A percentile compares a stretch with the other conserved stretches of the same genome.
Evolutionary conservation across 768 basidiomycete genomes (phyloP).

Genomic region (Serpula lacrymans): DNA sequence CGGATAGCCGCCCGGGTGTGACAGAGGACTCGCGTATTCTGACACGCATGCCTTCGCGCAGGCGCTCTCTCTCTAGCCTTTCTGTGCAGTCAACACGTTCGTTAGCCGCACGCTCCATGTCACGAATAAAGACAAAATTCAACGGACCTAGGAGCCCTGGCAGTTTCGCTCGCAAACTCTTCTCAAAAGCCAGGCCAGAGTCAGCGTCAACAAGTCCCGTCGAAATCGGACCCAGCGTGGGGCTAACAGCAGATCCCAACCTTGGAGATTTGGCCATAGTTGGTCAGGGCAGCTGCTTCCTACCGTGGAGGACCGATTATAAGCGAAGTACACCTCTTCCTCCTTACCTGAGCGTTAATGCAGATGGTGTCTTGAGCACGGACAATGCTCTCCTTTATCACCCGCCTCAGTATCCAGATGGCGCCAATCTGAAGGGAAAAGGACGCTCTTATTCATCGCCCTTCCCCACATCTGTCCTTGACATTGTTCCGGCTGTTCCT

Average conservation of each 20-base stretch:
- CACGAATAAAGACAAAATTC: conserved; percentile 46
- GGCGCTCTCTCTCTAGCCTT: conserved; percentile 55
- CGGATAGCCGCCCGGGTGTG: conserved; percentile 16
- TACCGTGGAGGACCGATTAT: conserved; percentile 42
- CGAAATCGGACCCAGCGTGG: background rate
- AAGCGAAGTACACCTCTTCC: conserved; percentile 12
- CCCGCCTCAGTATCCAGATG: conserved; percentile 16
- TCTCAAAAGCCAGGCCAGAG: conserved; percentile 38
- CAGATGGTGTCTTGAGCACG: background rate
- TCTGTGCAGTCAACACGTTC: conserved; percentile 42
- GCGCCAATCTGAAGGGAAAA: conserved; percentile 39
- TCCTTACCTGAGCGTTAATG: conserved; percentile 9
- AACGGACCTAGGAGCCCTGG: conserved; percentile 39
- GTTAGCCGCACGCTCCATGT: conserved; percentile 43
- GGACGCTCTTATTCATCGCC: conserved; percentile 65
- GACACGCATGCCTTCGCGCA: conserved; percentile 40
- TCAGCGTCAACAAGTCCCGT: conserved; percentile 11
- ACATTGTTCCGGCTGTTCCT: conserved; percentile 47
- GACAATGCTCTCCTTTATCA: conserved; percentile 1
- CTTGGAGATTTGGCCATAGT: conserved; percentile 18
- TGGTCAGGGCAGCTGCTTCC: conserved; percentile 33
- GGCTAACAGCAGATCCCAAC: conserved; percentile 6
- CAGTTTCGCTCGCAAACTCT: conserved; percentile 54
- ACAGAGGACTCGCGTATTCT: conserved; percentile 20
- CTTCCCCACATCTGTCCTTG: conserved; percentile 56